A percentile compares a stretch with the other conserved stretches of the same genome.
Evolutionary conservation across 176 grass and related monocot species (phyloP).

Genomic region (Otatea glauca): DNA sequence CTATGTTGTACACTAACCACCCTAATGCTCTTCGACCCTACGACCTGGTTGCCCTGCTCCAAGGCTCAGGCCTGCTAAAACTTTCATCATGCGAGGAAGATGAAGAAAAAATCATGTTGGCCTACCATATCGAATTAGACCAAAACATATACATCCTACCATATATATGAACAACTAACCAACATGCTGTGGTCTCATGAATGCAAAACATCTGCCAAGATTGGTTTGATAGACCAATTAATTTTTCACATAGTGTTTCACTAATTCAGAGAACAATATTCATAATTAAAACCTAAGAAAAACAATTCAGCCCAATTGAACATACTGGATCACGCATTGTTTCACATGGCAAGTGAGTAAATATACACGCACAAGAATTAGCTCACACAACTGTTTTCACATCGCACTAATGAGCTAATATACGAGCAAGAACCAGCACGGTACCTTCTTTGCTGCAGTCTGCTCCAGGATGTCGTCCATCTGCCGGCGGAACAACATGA

Average conservation of each 20-base stretch:
- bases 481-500: conserved; percentile 68
- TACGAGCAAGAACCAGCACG: background rate
- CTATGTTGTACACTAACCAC: too few relatives aligned
- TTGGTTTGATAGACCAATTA: background rate
- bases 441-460: conserved; percentile 74
- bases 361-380: background rate
- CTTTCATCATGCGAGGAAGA: too few relatives aligned
- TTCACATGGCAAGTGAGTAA: background rate
- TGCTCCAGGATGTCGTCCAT: conserved; percentile 72
- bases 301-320: background rate
- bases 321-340: background rate
- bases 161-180: background rate
- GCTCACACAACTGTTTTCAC: background rate
- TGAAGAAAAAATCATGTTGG: background rate
- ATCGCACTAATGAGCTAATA: background rate
- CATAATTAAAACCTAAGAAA: background rate
- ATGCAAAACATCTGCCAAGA: background rate
- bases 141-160: background rate
- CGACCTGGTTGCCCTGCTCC: background rate
- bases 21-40: too few relatives aligned
- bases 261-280: background rate
- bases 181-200: background rate
- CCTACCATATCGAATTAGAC: background rate
- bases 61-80: too few relatives aligned
- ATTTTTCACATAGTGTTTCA: background rate